These are phyloP conservation scores for Canavalia ensiformis DNA, from an alignment of 306 rosid species.

Conservation along the genomic window DNA sequence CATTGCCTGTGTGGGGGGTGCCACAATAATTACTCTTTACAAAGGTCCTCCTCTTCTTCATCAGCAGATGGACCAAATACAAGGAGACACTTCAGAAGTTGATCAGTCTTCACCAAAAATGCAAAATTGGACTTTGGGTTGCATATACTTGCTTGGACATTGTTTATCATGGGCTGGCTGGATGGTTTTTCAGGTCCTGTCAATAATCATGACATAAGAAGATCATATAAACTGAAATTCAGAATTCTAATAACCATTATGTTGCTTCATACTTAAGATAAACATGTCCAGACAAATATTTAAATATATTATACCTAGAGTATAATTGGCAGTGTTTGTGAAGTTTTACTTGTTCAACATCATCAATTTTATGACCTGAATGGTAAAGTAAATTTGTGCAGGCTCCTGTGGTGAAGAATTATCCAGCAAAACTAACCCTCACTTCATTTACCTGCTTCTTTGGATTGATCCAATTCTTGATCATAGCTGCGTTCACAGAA, in stretches of 20 bases:
- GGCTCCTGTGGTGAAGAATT: constrained; percentile 73
- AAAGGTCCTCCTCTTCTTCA: constrained; percentile 82
- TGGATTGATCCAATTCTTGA: constrained; percentile 79
- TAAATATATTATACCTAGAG: not conserved
- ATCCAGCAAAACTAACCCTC: constrained; percentile 72
- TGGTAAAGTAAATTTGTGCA: constrained; percentile 40
- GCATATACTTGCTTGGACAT: constrained; percentile 75
- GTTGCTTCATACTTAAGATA: constrained; percentile 12
- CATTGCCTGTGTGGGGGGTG: constrained; percentile 77
- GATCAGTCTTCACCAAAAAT: constrained; percentile 53
- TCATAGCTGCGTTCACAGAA: constrained; percentile 71
- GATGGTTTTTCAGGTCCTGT: constrained; percentile 78
- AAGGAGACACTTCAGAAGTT: constrained; percentile 43
- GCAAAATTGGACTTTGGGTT: constrained; percentile 75
- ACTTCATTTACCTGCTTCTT: constrained; percentile 75
- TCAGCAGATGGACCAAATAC: constrained; percentile 45
- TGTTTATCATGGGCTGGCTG: constrained; percentile 83
- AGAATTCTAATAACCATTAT: not conserved
- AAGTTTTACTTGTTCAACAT: not conserved
- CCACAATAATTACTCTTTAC: constrained; percentile 72
- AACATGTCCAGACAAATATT: not conserved
- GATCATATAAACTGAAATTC: constrained; percentile 3
- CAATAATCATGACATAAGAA: not conserved
- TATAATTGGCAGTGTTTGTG: not conserved
- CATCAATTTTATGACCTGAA: constrained; percentile 23